Conservation (phyloP, 2,329 filamentous ascomycete species). For the Epichloe hybrida region DNA sequence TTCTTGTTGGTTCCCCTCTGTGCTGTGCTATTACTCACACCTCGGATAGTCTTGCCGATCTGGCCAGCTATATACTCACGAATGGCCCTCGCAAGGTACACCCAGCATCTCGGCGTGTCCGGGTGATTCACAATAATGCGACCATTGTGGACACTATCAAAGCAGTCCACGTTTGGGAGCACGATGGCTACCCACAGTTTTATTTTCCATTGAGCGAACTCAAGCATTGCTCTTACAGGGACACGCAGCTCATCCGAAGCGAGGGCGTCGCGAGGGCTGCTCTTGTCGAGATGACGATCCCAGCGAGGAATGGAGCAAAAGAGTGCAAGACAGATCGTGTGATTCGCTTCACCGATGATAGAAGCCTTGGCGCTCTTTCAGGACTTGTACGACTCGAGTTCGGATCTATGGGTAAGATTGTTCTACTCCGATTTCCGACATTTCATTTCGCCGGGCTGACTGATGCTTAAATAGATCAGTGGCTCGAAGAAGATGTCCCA, state of each 20-base stretch:
- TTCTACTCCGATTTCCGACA: background rate
- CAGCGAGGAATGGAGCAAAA: slow-evolving; percentile 11
- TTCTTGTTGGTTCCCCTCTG: background rate
- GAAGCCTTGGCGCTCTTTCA: slow-evolving; percentile 19
- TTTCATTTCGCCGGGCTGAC: background rate
- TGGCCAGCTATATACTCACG: slow-evolving; percentile 14
- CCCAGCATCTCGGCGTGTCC: slow-evolving; percentile 17
- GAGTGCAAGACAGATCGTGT: slow-evolving; percentile 20
- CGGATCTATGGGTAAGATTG: slow-evolving; percentile 17
- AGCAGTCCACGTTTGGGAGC: slow-evolving; percentile 29
- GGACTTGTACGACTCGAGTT: slow-evolving; percentile 23
- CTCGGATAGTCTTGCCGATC: slow-evolving; percentile 13
- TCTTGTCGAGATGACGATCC: slow-evolving; percentile 19
- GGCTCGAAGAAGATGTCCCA: slow-evolving; percentile 42
- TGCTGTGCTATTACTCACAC: background rate
- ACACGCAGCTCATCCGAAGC: slow-evolving; percentile 14
- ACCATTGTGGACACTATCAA: slow-evolving; percentile 24
- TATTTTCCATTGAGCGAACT: slow-evolving; percentile 24
- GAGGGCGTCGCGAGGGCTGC: slow-evolving; percentile 15
- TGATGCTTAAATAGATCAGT: slow-evolving; percentile 18
- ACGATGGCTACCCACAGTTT: slow-evolving; percentile 33
- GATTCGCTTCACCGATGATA: slow-evolving; percentile 25
- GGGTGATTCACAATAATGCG: slow-evolving; percentile 19
- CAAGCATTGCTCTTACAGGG: slow-evolving; percentile 14
- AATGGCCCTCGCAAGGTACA: slow-evolving; percentile 14